phyloP scores from a whole-genome alignment of 495 filamentous ascomycete genomes.

The Chaetomium tenue region DNA sequence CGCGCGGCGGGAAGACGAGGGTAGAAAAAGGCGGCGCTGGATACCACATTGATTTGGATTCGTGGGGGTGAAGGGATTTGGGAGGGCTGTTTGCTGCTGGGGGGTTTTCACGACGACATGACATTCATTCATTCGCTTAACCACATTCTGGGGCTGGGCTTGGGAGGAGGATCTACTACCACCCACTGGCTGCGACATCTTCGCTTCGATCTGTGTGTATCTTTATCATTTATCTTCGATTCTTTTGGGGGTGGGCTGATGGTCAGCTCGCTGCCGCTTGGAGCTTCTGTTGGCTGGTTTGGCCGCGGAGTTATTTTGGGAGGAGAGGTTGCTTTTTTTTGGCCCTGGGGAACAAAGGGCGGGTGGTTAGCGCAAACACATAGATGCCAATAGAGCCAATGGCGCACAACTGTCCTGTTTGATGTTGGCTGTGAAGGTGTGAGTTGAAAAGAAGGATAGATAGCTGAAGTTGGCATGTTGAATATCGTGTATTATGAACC shows the following conservation, averaged over 20 bases:
- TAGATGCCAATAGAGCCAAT: conserved; percentile 1
- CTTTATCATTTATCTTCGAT: conserved; percentile 5
- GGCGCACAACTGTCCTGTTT: background rate
- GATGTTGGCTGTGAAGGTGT: background rate
- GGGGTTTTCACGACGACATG: conserved; percentile 15
- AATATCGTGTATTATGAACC: background rate
- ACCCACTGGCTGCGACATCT: background rate
- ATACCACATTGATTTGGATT: conserved; percentile 7
- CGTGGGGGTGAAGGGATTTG: background rate
- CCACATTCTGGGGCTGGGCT: background rate
- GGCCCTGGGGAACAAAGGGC: background rate
- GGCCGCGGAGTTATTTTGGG: conserved; percentile 10
- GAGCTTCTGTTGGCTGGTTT: background rate
- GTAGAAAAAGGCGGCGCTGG: conserved; percentile 13
- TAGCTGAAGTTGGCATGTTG: background rate
- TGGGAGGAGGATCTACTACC: background rate
- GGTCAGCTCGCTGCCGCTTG: background rate
- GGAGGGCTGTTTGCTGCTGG: background rate
- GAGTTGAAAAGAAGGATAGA: no score
- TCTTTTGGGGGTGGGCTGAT: conserved; percentile 7
- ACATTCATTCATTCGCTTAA: conserved; percentile 11
- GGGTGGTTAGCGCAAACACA: background rate
- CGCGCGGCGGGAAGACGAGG: background rate
- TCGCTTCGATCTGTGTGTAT: conserved; percentile 19
- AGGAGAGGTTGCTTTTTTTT: background rate